Evolutionary conservation across 192 early-diverging fungal genomes (phyloP), one percentile per base, ranked within the genome.

Genomic region (Gaertneriomyces sp.): DNA sequence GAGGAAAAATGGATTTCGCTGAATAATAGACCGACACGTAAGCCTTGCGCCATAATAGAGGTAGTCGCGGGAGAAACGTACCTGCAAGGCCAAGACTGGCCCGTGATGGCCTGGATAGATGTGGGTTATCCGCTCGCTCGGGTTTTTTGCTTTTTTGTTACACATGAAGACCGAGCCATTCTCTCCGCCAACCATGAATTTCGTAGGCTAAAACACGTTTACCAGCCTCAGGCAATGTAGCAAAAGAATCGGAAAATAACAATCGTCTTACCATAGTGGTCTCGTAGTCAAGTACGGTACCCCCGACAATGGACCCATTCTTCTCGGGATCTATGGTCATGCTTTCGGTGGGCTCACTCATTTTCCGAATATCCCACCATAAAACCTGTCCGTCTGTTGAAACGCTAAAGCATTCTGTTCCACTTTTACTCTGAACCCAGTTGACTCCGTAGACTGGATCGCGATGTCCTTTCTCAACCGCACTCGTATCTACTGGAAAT

Each of bases 361-460:
- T 67, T 58, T 86, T 85, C 43, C 84, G 64, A 52, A 83, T 86
- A 58, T 86, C 84, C 84, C 84, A 86, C 84, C 84, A 86, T 45
- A 81, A 57, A 7, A 79, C 81, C 64, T 85, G 80, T 6, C 84
- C 84, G 47, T 86, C 84, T 12, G 84, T 80, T 3, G 84, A 86
- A 3, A 77, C 74, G 0, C 82, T 83, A 53, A 86, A 86, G 70
- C 82, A 80, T 50, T 86, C 84, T 33, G 81, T 76, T 78, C 77
- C 79, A 16, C 78, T 79, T 59, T 85, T 86, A 10, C 82, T 85
- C 53, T 86, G 84, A 6, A 86, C 79, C 84, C 84, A 86, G 0
- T 74, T 55, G 8, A 86, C 60, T 49, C 74, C 77, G 63, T 79
- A 85, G 11, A 86, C 84, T 0, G 84, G 84, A 51, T 86, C 84